A percentile compares a stretch with the other conserved stretches of the same genome.
Conservation (phyloP, 2,329 filamentous ascomycete genomes). For the Aspergillus neotritici region DNA sequence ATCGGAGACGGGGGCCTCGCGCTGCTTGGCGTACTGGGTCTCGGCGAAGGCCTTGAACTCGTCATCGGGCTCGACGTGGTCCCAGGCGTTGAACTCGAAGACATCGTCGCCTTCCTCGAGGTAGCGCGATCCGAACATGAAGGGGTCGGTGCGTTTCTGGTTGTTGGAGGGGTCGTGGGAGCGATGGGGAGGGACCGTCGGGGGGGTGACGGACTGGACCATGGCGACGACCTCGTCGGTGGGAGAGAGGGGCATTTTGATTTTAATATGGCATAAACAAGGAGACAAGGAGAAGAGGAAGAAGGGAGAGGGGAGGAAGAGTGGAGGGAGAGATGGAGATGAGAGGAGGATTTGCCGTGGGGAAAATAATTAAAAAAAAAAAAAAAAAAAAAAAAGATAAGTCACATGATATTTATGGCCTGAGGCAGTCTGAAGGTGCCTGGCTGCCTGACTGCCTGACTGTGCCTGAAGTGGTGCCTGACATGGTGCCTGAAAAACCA, state of each 20-base stretch:
- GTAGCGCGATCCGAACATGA: constrained; percentile 87
- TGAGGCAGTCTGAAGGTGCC: too few species aligned
- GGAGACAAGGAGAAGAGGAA: too few species aligned
- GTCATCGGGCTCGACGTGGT: constrained; percentile 91
- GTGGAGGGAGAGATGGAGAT: background rate
- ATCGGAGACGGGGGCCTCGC: constrained; percentile 78
- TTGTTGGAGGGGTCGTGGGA: constrained; percentile 67
- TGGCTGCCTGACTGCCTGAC: too few species aligned
- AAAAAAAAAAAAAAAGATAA: background rate
- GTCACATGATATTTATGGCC: background rate
- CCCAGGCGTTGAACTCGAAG: constrained; percentile 98
- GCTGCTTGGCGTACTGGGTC: constrained; percentile 77
- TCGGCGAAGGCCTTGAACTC: constrained; percentile 81
- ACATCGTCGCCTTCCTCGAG: constrained; percentile 81
- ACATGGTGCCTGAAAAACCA: too few species aligned
- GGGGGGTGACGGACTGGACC: constrained; percentile 43
- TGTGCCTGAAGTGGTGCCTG: too few species aligned
- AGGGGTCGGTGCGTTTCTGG: constrained; percentile 83
- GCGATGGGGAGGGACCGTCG: constrained; percentile 53
- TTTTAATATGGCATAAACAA: too few species aligned
- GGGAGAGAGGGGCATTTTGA: constrained; percentile 7
- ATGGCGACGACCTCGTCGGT: constrained; percentile 26
- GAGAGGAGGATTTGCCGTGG: background rate
- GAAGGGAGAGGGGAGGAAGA: constrained; percentile 1
- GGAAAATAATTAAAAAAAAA: background rate